Percentiles rank a stretch among this genome's conserved stretches.
phyloP scores from a whole-genome alignment of 352 stramenopile genomes.

The Globisporangium uncinulatum region DNA sequence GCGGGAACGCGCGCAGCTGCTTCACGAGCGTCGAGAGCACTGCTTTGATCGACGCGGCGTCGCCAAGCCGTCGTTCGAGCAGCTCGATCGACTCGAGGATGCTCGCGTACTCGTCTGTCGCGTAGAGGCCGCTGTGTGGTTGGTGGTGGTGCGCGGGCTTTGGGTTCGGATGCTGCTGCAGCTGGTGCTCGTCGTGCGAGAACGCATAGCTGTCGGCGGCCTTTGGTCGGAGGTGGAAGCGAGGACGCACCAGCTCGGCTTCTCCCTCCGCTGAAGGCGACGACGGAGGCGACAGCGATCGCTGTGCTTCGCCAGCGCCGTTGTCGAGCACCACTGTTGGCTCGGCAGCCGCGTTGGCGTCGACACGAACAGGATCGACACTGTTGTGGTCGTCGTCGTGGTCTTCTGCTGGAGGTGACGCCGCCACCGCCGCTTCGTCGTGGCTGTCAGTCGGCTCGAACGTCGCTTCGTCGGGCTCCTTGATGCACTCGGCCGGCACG shows the following conservation, averaged over 20 bases:
- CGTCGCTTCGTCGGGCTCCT: constrained; percentile 20
- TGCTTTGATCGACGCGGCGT: constrained; percentile 47
- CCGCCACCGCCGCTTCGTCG: too few species aligned
- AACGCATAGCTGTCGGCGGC: neutral
- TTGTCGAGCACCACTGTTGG: neutral
- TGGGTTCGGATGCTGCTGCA: neutral
- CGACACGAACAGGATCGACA: too few species aligned
- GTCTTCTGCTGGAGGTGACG: neutral
- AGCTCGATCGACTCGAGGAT: constrained; percentile 43
- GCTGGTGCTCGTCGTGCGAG: neutral
- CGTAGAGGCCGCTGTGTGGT: neutral
- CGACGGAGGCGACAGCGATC: neutral
- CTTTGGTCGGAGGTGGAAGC: constrained; percentile 6
- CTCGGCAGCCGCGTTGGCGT: neutral
- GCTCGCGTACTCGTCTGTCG: constrained; percentile 30
- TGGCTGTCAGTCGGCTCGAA: neutral
- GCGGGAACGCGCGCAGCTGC: constrained; percentile 68
- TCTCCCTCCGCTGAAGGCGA: neutral
- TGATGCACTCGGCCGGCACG: constrained; percentile 48
- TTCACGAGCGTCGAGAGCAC: constrained; percentile 69
- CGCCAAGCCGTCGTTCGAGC: constrained; percentile 31
- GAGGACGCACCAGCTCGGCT: constrained; percentile 9
- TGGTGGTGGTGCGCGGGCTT: neutral
- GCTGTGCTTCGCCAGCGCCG: neutral
- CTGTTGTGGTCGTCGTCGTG: neutral